Evolutionary conservation across 1,139 yeast species (phyloP), one percentile per base, ranked within the genome.

Genomic region (Debaryomycetaceae sp.): DNA sequence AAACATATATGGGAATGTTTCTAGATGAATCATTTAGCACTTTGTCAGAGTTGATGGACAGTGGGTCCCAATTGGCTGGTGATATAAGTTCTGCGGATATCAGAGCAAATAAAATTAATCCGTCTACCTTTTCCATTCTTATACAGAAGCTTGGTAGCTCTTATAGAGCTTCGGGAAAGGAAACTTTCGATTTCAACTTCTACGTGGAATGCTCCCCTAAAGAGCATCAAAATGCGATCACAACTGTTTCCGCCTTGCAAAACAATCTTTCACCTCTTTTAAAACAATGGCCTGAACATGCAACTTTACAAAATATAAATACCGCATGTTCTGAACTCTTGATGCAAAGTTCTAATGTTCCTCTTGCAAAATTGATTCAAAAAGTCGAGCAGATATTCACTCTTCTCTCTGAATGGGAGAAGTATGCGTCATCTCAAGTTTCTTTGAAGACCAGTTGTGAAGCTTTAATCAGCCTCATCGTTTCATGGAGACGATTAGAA

Each of bases 271-370:
- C 63, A 13, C 69, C 68, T n/a, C 63, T 88, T 24, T 62, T 86
- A 13, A 67, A 66, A 22, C 81, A 83, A 58, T 93, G 97, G 97
- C 98, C 99, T 0, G 99, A 95, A 56, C 97, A 95, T 69, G 95
- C 95, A 0, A 89, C 96, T 0, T 66, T 95, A 42, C 83, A 77
- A 47, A 89, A 85, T 34, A 75, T 93, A 43, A 65, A 70, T 29
- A 69, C 83, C 47, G 81, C 86, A n/a, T 78, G 86, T 49, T 67
- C 75, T 14, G 98, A 91, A 59, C 80, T 86, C 51, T 64, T 87
- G 45, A 63, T 66, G 5, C 84, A 73, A 55, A 80, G 96, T 0
- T 72, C 82, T 5, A 70, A 74, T 34, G 80, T 87, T 0, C 95
- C 99, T 1, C 68, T 93, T 41, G 93, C 93, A 7, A 78, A 86